Conservation (phyloP, 2,329 filamentous ascomycete species). For the Coniosporium tulheliwenetii region DNA sequence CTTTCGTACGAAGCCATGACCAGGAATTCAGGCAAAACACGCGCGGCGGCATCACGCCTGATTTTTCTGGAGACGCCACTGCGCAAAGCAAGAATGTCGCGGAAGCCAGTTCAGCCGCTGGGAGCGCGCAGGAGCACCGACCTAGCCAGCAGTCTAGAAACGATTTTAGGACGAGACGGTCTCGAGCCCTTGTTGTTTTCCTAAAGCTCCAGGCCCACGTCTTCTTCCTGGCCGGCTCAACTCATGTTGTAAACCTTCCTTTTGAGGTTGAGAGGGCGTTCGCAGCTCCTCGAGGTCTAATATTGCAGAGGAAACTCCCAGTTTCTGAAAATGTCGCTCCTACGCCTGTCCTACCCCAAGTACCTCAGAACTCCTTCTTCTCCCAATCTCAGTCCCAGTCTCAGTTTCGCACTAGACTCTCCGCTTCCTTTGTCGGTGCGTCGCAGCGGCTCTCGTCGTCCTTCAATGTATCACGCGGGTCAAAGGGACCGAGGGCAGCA, state of each 20-base stretch:
- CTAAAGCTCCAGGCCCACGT: conserved; percentile 87
- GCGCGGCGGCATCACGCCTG: neutral
- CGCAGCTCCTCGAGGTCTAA: conserved; percentile 64
- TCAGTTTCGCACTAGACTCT: conserved; percentile 31
- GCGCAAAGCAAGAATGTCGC: neutral
- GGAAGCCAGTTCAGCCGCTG: neutral
- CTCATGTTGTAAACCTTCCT: conserved; percentile 79
- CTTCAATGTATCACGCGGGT: neutral
- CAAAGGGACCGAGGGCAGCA: neutral
- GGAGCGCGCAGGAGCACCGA: neutral
- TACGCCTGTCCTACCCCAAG: conserved; percentile 30
- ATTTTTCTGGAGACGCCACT: neutral
- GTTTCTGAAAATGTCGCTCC: conserved; percentile 28
- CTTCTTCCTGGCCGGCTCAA: conserved; percentile 77
- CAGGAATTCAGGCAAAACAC: no score
- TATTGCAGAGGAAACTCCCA: conserved; percentile 68
- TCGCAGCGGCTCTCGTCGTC: conserved; percentile 1
- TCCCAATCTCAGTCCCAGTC: conserved; percentile 29
- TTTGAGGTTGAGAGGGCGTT: conserved; percentile 87
- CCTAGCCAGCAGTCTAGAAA: neutral
- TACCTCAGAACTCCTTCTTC: conserved; percentile 72
- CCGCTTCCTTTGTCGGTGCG: conserved; percentile 8
- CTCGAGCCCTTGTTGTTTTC: conserved; percentile 66
- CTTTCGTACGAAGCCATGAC: neutral
- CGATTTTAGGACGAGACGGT: conserved; percentile 1